Conservation (phyloP, 1,139 yeast species). For the Blastobotrys ciferrii region DNA sequence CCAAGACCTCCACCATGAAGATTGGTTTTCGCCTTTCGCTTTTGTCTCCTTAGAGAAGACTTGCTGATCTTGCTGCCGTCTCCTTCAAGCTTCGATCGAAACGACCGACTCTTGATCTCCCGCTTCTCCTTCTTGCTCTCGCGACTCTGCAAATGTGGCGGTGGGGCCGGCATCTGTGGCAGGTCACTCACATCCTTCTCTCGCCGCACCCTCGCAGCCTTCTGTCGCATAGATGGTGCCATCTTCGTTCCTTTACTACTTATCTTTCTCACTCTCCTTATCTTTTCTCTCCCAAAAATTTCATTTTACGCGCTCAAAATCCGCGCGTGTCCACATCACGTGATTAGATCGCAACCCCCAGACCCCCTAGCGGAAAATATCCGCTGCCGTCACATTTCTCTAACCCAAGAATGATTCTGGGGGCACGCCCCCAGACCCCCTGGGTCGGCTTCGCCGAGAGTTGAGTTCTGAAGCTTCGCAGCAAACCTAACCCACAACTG, state of each 20-base stretch:
- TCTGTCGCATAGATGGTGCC: slow-evolving; percentile 7
- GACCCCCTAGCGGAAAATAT: too few relatives aligned
- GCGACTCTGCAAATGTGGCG: slow-evolving; percentile 22
- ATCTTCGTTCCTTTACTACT: neutral
- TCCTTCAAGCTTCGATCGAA: slow-evolving; percentile 19
- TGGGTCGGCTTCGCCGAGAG: too few relatives aligned
- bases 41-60: slow-evolving; percentile 27
- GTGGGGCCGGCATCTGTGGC: slow-evolving; percentile 27
- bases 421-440: too few relatives aligned
- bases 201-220: neutral
- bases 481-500: too few relatives aligned
- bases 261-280: too few relatives aligned
- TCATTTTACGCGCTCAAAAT: too few relatives aligned
- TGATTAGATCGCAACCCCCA: too few relatives aligned
- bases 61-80: slow-evolving; percentile 29
- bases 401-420: too few relatives aligned
- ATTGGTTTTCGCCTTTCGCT: slow-evolving; percentile 30
- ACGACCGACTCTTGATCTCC: slow-evolving; percentile 23
- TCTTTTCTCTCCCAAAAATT: too few relatives aligned
- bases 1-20: slow-evolving; percentile 32
- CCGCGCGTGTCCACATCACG: too few relatives aligned
- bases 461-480: too few relatives aligned
- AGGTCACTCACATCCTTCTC: slow-evolving; percentile 7
- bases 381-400: too few relatives aligned
- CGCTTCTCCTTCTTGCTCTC: slow-evolving; percentile 33